Conservation (phyloP, 2,329 filamentous ascomycete species). For the Fusarium albosuccineum region DNA sequence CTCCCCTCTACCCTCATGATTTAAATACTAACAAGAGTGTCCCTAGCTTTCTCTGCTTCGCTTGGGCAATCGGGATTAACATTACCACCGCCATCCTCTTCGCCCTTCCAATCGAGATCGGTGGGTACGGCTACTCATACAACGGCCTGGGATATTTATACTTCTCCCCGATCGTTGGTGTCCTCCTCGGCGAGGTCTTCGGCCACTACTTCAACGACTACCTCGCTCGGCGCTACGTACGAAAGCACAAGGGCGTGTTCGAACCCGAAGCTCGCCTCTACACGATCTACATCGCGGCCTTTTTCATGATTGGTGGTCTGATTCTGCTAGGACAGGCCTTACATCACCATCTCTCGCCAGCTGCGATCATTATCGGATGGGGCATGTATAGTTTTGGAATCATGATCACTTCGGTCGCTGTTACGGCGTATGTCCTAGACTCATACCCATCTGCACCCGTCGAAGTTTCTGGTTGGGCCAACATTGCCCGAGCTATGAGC, state of each 20-base stretch:
- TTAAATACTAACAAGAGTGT: conserved; percentile 1
- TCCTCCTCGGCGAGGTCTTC: conserved; percentile 64
- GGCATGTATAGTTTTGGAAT: conserved; percentile 68
- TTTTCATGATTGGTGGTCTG: conserved; percentile 63
- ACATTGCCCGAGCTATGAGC: conserved; percentile 53
- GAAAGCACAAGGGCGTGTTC: conserved; percentile 63
- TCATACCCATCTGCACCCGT: conserved; percentile 62
- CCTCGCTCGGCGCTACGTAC: conserved; percentile 60
- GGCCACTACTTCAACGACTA: conserved; percentile 70
- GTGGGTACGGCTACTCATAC: conserved; percentile 63
- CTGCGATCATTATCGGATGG: conserved; percentile 52
- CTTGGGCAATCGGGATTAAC: conserved; percentile 68
- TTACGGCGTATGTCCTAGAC: conserved; percentile 63
- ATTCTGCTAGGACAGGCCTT: conserved; percentile 67
- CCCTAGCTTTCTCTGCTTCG: conserved; percentile 53
- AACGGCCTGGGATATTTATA: conserved; percentile 68
- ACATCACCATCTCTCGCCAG: conserved; percentile 54
- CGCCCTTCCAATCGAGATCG: conserved; percentile 41
- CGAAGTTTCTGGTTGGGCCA: conserved; percentile 61
- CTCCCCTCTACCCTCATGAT: rapidly evolving
- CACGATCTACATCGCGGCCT: conserved; percentile 60
- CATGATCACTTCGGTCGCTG: conserved; percentile 63
- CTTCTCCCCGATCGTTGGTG: conserved; percentile 68
- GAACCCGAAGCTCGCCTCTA: conserved; percentile 68
- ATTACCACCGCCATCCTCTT: conserved; percentile 67